Conservation (phyloP, 2,329 filamentous ascomycete species). For the Setomelanomma holmii region DNA sequence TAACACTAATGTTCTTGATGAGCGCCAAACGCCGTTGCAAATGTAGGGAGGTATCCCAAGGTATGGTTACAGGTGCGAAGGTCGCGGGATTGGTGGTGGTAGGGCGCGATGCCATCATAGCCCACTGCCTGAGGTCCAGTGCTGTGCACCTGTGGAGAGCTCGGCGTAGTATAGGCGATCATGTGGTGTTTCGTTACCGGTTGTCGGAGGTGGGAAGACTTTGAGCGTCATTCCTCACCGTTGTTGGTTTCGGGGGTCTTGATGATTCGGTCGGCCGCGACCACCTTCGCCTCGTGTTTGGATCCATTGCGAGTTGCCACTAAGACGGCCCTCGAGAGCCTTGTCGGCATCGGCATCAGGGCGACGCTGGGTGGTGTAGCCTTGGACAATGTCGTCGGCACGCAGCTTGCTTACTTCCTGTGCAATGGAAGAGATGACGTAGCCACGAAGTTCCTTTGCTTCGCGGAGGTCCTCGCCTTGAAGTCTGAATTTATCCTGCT, state of each 20-base stretch:
- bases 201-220: constrained; percentile 5
- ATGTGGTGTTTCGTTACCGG: constrained; percentile 14
- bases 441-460: constrained; percentile 75
- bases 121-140: constrained; percentile 22
- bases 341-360: constrained; percentile 57
- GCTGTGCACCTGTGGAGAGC: constrained; percentile 15
- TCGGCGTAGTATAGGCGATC: constrained; percentile 20
- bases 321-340: constrained; percentile 54
- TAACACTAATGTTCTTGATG: constrained; percentile 33
- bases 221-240: constrained; percentile 33
- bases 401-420: constrained; percentile 73
- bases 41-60: constrained; percentile 19
- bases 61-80: constrained; percentile 43
- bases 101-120: constrained; percentile 17
- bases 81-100: constrained; percentile 22
- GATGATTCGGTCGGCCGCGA: constrained; percentile 44
- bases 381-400: constrained; percentile 55
- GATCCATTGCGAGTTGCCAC: constrained; percentile 49
- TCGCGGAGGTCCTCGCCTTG: constrained; percentile 82
- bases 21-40: constrained; percentile 46
- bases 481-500: constrained; percentile 81
- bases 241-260: constrained; percentile 48
- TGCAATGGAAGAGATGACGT: constrained; percentile 76
- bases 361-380: constrained; percentile 32
- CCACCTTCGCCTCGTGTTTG: constrained; percentile 46